Percentiles rank a stretch among this genome's conserved stretches.
Conservation (phyloP, 1,284 basidiomycete genomes). For the Fomitopsis schrenkii region DNA sequence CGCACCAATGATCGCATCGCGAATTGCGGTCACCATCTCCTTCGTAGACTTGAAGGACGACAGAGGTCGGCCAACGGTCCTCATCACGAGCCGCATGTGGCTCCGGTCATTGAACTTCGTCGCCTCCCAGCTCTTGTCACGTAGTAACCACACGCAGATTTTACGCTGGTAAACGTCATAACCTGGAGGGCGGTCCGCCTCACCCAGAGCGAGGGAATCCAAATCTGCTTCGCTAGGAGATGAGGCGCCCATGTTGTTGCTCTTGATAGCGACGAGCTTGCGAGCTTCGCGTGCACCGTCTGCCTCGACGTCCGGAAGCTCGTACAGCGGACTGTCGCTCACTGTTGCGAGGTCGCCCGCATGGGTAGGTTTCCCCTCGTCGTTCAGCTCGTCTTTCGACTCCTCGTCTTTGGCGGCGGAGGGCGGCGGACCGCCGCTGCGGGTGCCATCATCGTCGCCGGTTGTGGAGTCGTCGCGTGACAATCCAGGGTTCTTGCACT, state of each 20-base stretch:
- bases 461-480: too few species aligned
- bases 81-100: background rate
- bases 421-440: too few species aligned
- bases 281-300: background rate
- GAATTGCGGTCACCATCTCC: background rate
- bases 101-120: background rate
- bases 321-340: background rate
- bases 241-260: too few species aligned
- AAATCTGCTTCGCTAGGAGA: too few species aligned
- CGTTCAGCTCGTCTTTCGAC: background rate
- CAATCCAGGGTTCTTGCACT: background rate
- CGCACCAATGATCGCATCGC: background rate
- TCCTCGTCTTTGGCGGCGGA: too few species aligned
- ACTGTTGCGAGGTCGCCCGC: background rate
- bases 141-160: background rate
- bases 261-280: background rate
- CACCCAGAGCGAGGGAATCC: background rate
- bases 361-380: background rate
- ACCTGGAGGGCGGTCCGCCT: background rate
- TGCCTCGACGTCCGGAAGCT: background rate
- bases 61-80: background rate
- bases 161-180: background rate
- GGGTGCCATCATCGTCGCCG: too few species aligned
- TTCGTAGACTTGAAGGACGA: background rate
- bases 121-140: background rate